Conservation (phyloP, 176 grass and related monocot genomes). For the Musa acuminata region DNA sequence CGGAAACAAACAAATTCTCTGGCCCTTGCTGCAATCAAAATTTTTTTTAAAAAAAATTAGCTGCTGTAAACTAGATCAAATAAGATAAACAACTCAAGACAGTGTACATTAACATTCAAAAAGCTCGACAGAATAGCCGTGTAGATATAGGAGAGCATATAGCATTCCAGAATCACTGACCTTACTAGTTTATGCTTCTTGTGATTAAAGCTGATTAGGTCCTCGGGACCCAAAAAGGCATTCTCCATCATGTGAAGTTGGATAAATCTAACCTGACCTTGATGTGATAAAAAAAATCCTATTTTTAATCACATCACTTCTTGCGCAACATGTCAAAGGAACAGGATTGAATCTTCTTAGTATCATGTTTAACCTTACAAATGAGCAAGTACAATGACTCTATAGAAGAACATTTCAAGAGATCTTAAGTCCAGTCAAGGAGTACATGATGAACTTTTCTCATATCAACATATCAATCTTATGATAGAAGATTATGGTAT, state of each 20-base stretch:
- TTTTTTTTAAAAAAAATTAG: not conserved
- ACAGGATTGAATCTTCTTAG: not conserved
- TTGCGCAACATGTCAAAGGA: not conserved
- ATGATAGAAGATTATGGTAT: too few relatives aligned
- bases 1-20: slow-evolving; percentile 14
- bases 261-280: not conserved
- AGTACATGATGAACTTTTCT: too few relatives aligned
- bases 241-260: not conserved
- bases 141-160: not conserved
- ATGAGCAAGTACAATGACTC: not conserved
- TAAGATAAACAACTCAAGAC: not conserved
- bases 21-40: slow-evolving; percentile 4
- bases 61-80: not conserved
- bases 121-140: not conserved
- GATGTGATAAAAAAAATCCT: not conserved
- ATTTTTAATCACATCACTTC: not conserved
- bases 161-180: not conserved
- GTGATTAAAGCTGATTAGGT: not conserved
- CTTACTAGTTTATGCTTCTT: not conserved
- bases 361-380: not conserved
- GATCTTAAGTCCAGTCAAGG: not conserved
- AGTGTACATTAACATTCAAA: not conserved
- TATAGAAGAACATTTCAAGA: not conserved
- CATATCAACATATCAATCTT: too few relatives aligned
- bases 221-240: not conserved